A percentile compares a stretch with the other conserved stretches of the same genome.
Evolutionary conservation across 495 filamentous ascomycete species (phyloP).

Genomic region (Barbatosphaeria neglecta): DNA sequence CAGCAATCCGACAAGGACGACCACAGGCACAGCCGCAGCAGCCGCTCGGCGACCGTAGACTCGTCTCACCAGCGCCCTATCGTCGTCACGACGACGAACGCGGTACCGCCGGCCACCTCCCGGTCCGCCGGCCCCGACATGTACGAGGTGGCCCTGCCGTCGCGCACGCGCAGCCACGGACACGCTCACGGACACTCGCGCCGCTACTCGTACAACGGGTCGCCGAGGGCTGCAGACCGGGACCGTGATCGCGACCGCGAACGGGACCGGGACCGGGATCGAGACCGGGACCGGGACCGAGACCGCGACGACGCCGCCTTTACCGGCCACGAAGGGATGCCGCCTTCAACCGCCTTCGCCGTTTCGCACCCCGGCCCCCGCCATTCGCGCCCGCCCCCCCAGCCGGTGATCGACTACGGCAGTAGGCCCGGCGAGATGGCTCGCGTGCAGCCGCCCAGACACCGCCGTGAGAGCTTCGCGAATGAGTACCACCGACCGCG

Average conservation of each 20-base stretch:
- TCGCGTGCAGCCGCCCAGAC: conserved; percentile 32
- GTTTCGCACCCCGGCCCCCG: too few relatives aligned
- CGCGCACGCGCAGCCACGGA: conserved; percentile 15
- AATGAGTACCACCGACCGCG: conserved; percentile 49
- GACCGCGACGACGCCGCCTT: conserved; percentile 31
- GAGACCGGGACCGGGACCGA: too few relatives aligned
- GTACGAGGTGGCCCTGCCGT: too few relatives aligned
- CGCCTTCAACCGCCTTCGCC: too few relatives aligned
- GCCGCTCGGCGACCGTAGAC: conserved; percentile 27
- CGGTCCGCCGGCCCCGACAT: too few relatives aligned
- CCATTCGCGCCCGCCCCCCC: too few relatives aligned
- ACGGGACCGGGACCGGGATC: too few relatives aligned
- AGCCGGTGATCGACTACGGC: conserved; percentile 47
- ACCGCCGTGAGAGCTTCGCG: conserved; percentile 40
- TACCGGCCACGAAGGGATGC: conserved; percentile 12
- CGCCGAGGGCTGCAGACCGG: conserved; percentile 6
- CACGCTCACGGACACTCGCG: too few relatives aligned
- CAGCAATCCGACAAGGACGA: conserved; percentile 28
- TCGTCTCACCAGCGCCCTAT: conserved; percentile 26
- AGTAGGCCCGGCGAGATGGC: conserved; percentile 61
- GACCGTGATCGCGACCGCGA: conserved; percentile 18
- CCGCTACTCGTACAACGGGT: conserved; percentile 11
- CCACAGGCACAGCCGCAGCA: conserved; percentile 16
- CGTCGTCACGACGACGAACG: conserved; percentile 33
- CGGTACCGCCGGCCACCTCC: neutral